Conservation (phyloP, 257 asterid species). For the Rauvolfia tetraphylla region DNA sequence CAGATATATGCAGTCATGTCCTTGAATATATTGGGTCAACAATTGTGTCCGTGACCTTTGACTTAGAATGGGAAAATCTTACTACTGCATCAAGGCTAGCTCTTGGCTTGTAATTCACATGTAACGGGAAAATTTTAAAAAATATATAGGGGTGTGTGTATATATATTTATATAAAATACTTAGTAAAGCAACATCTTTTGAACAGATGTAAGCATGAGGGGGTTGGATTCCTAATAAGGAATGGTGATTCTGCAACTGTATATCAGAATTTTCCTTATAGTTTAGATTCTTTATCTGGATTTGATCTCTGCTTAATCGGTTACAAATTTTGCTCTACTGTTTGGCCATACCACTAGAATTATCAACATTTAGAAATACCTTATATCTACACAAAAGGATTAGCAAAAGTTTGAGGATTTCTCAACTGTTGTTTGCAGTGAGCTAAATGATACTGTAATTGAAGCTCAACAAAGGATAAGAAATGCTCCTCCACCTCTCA, state of each 20-base stretch:
- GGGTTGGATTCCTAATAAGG: neutral
- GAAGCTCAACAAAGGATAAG: slow-evolving; percentile 87
- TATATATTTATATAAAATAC: too few species aligned
- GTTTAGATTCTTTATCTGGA: neutral
- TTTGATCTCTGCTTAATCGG: neutral
- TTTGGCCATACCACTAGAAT: neutral
- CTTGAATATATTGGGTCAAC: neutral
- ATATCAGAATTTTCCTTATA: neutral
- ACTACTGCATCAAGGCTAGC: neutral
- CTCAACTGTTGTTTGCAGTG: slow-evolving; percentile 48
- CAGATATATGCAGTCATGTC: neutral
- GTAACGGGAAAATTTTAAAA: neutral
- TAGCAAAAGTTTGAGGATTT: neutral
- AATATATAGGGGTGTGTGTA: neutral
- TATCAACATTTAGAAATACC: neutral
- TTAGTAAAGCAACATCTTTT: neutral
- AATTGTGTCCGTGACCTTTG: neutral
- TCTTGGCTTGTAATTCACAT: neutral
- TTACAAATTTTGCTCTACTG: neutral
- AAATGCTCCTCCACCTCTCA: slow-evolving; percentile 66
- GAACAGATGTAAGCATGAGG: neutral
- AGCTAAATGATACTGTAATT: slow-evolving; percentile 85
- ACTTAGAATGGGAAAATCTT: neutral
- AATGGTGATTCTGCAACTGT: neutral
- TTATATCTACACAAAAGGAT: neutral